Evolutionary conservation across 1,284 basidiomycete species (phyloP).

Genomic region (Trichosporon coremiiforme): DNA sequence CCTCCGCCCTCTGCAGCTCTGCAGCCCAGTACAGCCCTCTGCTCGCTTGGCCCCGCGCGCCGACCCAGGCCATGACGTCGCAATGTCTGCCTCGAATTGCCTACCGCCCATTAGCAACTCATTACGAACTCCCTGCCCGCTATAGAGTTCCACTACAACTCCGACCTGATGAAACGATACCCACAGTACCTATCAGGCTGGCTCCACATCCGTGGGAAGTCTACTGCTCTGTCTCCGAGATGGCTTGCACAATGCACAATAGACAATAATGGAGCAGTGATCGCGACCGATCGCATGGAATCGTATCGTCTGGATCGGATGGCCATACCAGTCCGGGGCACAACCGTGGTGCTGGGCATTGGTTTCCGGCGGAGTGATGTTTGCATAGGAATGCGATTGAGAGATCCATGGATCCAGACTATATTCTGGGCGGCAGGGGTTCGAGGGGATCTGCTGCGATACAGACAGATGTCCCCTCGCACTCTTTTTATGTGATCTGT

Average conservation of each 20-base stretch:
- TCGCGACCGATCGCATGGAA: too few relatives aligned
- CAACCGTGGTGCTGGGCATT: too few relatives aligned
- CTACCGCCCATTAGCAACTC: background rate
- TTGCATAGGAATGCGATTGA: background rate
- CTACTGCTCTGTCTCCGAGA: background rate
- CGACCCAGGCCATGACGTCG: background rate
- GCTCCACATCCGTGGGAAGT: background rate
- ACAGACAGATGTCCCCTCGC: background rate
- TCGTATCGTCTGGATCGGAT: too few relatives aligned
- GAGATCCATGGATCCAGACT: background rate
- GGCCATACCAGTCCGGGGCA: too few relatives aligned
- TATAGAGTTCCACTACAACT: background rate
- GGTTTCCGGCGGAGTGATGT: too few relatives aligned
- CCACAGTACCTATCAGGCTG: too few relatives aligned
- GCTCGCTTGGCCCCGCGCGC: too few relatives aligned
- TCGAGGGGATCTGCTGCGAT: background rate
- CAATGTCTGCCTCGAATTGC: background rate
- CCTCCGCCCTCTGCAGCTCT: too few relatives aligned
- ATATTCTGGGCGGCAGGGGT: background rate
- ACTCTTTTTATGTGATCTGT: too few relatives aligned
- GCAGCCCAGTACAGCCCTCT: too few relatives aligned
- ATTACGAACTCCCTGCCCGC: too few relatives aligned
- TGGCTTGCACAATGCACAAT: background rate
- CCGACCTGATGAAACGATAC: too few relatives aligned
- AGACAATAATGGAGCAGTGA: background rate